Conservation (phyloP, 2,329 filamentous ascomycete species). For the Ceratocystis papillata region DNA sequence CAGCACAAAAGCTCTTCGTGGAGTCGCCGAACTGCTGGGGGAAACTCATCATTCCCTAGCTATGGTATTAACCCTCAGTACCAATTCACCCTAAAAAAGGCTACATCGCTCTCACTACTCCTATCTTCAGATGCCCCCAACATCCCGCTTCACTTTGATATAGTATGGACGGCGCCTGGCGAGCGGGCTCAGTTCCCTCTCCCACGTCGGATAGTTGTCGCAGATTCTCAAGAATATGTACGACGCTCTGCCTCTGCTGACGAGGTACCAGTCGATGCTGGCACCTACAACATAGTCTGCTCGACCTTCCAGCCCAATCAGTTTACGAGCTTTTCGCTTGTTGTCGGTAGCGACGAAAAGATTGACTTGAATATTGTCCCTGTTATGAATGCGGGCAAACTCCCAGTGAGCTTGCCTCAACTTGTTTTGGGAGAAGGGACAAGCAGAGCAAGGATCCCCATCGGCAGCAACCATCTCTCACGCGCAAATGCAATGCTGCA, state of each 20-base stretch:
- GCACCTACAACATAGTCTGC: constrained; percentile 76
- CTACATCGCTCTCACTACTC: constrained; percentile 58
- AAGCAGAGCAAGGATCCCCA: constrained; percentile 33
- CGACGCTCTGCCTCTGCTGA: constrained; percentile 65
- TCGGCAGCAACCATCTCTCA: constrained; percentile 18
- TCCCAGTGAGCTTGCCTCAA: constrained; percentile 49
- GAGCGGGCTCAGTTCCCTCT: constrained; percentile 55
- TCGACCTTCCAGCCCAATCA: constrained; percentile 82
- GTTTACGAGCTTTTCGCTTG: constrained; percentile 60
- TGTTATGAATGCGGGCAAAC: constrained; percentile 62
- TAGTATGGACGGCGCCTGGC: constrained; percentile 62
- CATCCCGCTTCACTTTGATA: constrained; percentile 69
- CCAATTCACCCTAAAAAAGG: constrained; percentile 46
- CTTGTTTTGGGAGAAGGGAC: constrained; percentile 41
- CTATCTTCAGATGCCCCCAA: constrained; percentile 57
- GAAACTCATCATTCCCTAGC: constrained; percentile 62
- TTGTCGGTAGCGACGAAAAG: constrained; percentile 51
- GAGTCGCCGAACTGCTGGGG: constrained; percentile 71
- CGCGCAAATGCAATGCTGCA: constrained; percentile 17
- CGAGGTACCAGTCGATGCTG: constrained; percentile 49
- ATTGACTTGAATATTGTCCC: constrained; percentile 50
- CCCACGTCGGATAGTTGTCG: constrained; percentile 64
- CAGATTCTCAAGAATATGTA: constrained; percentile 79
- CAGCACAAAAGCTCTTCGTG: constrained; percentile 55
- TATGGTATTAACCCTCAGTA: constrained; percentile 89